Conservation (phyloP, 73 alveolate genomes). For the Tetrahymena malaccensis region DNA sequence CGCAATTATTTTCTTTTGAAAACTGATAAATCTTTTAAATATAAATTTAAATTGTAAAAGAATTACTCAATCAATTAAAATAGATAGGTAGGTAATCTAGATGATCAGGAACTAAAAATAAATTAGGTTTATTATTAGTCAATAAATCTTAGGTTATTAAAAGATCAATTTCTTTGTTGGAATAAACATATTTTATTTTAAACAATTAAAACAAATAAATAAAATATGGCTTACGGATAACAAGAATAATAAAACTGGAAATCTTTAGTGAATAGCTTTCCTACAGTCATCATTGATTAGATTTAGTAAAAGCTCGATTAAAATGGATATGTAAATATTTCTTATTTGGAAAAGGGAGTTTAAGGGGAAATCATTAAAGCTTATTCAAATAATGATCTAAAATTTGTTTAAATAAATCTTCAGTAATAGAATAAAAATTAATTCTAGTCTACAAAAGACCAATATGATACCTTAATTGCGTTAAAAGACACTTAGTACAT, state of each 20-base stretch:
- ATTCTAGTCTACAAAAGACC: not conserved
- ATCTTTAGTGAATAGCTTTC: not conserved
- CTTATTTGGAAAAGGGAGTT: not conserved
- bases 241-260: not conserved
- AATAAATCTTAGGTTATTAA: not conserved
- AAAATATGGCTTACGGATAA: not conserved
- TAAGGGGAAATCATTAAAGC: not conserved
- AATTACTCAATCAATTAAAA: not conserved
- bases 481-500: not conserved
- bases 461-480: not conserved
- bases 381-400: not conserved
- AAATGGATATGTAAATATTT: not conserved
- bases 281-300: not conserved
- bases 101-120: not conserved
- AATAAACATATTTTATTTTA: too few relatives aligned
- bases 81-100: not conserved
- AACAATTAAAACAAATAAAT: not conserved
- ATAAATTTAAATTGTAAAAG: not conserved
- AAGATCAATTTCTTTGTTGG: not conserved
- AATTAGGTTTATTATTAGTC: not conserved
- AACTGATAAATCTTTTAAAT: not conserved
- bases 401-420: not conserved
- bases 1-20: not conserved
- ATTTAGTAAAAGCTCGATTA: not conserved
- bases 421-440: not conserved